Conservation (phyloP, 257 asterid genomes). For the Lantana camara region DNA sequence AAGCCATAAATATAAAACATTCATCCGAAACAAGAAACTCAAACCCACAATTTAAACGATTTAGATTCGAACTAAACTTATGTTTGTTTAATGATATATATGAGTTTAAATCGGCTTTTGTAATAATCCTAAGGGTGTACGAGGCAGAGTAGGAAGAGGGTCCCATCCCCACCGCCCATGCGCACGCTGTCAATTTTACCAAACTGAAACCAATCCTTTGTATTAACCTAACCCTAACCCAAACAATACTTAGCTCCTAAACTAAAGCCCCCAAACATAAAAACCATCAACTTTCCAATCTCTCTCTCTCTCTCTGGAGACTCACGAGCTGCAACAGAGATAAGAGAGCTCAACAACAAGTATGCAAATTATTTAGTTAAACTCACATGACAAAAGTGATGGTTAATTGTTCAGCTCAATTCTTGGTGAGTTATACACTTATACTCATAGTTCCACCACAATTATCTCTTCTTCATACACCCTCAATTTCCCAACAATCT, state of each 20-base stretch:
- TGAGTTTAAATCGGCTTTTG: too few relatives aligned
- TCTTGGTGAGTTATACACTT: slow-evolving; percentile 44
- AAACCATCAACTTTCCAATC: slow-evolving; percentile 32
- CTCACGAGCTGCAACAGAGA: slow-evolving; percentile 30
- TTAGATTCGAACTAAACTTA: too few relatives aligned
- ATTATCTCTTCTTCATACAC: slow-evolving; percentile 14
- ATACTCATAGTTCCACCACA: slow-evolving; percentile 20
- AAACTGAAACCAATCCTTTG: slow-evolving; percentile 12
- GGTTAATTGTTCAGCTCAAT: slow-evolving; percentile 37
- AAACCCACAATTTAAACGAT: too few relatives aligned
- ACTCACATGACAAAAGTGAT: slow-evolving; percentile 36
- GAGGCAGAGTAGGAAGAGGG: slow-evolving; percentile 26
- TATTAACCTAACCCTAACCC: slow-evolving; percentile 65
- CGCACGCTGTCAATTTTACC: slow-evolving; percentile 47
- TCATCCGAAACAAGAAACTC: too few relatives aligned
- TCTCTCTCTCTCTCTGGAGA: slow-evolving; percentile 31
- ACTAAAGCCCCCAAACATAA: slow-evolving; percentile 35
- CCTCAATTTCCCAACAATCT: background rate
- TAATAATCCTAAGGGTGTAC: too few relatives aligned
- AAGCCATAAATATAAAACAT: too few relatives aligned
- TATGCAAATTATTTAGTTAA: slow-evolving; percentile 8
- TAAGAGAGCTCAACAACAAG: slow-evolving; percentile 24
- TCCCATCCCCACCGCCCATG: slow-evolving; percentile 49
- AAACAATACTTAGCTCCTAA: slow-evolving; percentile 37
- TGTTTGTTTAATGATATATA: too few relatives aligned